Evolutionary conservation across 2,329 filamentous ascomycete genomes (phyloP).

Genomic region (Neopestalotiopsis sp.): DNA sequence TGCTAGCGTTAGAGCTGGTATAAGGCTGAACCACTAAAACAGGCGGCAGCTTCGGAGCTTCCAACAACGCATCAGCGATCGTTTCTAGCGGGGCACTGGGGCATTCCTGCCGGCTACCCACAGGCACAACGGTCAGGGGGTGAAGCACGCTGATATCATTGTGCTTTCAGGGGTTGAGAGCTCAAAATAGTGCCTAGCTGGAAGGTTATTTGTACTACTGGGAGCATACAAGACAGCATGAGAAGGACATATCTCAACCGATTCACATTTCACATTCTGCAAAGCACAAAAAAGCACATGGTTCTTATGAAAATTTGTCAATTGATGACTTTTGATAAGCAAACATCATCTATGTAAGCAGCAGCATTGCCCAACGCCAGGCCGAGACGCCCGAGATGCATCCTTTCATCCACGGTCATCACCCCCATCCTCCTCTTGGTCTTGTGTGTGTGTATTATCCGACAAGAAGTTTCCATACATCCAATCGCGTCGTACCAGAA

Average conservation of each 20-base stretch:
- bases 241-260: not conserved
- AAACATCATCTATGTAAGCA: conserved; percentile 10
- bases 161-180: not conserved
- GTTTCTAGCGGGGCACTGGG: not conserved
- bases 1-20: not conserved
- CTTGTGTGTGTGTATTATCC: conserved; percentile 1
- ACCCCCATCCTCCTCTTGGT: not conserved
- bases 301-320: not conserved
- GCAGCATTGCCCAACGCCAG: conserved; percentile 8
- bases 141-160: conserved; percentile 3
- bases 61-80: not conserved
- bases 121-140: not conserved
- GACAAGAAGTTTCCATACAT: conserved; percentile 13
- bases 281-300: not conserved
- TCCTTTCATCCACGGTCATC: not conserved
- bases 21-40: not conserved
- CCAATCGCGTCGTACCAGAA: conserved; percentile 3
- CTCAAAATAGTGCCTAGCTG: not conserved
- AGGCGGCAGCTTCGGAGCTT: not conserved
- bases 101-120: not conserved
- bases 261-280: not conserved
- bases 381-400: conserved; percentile 5
- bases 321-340: conserved; percentile 9
- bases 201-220: not conserved
- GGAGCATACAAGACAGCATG: no score